Evolutionary conservation across 345 rosid species (phyloP).

Genomic region (Eucalyptus cloeziana): DNA sequence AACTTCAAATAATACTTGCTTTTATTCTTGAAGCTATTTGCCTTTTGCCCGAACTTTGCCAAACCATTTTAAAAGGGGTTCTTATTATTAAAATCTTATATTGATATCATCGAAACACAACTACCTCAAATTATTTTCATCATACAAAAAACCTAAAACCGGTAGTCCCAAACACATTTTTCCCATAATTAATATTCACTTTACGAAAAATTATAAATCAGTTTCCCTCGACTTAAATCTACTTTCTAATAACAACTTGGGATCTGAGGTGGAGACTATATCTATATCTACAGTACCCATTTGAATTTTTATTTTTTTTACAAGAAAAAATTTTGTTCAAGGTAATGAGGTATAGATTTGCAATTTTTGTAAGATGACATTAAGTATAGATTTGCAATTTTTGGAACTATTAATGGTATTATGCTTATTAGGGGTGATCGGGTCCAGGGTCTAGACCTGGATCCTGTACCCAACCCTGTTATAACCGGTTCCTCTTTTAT

Average conservation of each 20-base stretch:
- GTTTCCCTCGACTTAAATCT: fast-evolving
- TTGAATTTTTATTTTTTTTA: neutral
- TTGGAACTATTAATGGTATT: neutral
- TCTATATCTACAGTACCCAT: neutral
- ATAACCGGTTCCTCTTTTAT: no score
- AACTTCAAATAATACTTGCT: fast-evolving
- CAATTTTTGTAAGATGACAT: neutral
- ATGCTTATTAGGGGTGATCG: no score
- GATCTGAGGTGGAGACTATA: neutral
- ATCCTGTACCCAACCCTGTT: no score
- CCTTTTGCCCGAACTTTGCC: neutral
- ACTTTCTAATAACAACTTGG: neutral
- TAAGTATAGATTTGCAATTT: no score
- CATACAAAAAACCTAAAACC: neutral
- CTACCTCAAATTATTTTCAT: neutral
- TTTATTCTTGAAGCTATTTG: neutral
- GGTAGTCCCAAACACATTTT: fast-evolving
- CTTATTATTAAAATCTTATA: neutral
- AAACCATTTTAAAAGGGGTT: neutral
- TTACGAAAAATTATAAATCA: neutral
- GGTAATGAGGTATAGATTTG: neutral
- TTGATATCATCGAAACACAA: fast-evolving
- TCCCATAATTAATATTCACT: neutral
- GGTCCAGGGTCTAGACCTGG: no score
- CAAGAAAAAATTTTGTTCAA: neutral